phyloP scores from a whole-genome alignment of 495 filamentous ascomycete genomes.

The Aspergillus affinis region DNA sequence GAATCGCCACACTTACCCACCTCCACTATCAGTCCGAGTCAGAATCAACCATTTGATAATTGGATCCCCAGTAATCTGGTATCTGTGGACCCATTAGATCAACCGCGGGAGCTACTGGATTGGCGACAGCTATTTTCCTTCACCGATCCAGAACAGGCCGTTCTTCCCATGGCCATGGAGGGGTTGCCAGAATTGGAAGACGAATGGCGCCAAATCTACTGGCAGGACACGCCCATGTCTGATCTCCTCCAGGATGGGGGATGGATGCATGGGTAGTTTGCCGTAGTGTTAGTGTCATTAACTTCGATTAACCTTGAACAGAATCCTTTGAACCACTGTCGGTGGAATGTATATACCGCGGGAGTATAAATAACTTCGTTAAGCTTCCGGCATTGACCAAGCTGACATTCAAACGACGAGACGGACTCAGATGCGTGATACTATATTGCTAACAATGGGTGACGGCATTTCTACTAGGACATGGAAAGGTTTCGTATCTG shows the following conservation, averaged over 20 bases:
- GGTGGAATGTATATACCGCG: not conserved
- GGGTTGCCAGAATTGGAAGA: slow-evolving; percentile 45
- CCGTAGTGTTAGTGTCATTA: not conserved
- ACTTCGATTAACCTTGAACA: not conserved
- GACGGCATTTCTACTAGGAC: no score
- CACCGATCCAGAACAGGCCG: slow-evolving; percentile 40
- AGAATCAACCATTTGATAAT: slow-evolving; percentile 35
- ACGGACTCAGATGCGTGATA: no score
- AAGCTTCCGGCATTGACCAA: no score
- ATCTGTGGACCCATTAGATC: slow-evolving; percentile 36
- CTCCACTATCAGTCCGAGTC: slow-evolving; percentile 25
- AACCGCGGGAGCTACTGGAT: slow-evolving; percentile 40
- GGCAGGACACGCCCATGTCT: slow-evolving; percentile 47
- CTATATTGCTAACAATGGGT: no score
- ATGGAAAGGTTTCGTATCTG: no score
- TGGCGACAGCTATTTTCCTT: slow-evolving; percentile 51
- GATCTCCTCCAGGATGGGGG: slow-evolving; percentile 45
- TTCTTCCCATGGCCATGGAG: slow-evolving; percentile 40
- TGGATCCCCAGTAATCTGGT: slow-evolving; percentile 32
- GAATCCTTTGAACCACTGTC: not conserved
- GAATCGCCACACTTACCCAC: slow-evolving; percentile 29
- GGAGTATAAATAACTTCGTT: no score
- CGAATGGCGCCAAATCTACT: slow-evolving; percentile 51
- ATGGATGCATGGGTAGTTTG: slow-evolving; percentile 33
- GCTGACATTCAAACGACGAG: no score